Evolutionary conservation across 2,329 filamentous ascomycete species (phyloP).

Genomic region (Aspergillus unguis): DNA sequence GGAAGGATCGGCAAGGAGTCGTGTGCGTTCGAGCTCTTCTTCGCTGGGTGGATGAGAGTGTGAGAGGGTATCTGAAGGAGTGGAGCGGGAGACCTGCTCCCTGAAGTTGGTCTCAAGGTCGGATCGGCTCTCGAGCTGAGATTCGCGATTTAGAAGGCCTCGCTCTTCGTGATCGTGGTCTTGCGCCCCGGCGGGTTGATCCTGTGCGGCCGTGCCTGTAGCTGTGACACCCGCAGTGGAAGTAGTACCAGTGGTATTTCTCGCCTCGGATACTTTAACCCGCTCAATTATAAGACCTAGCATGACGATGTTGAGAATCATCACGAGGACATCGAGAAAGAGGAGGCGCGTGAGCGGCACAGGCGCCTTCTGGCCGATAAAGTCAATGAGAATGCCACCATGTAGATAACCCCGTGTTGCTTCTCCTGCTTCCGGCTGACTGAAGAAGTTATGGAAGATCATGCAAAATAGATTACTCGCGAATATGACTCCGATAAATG

Average conservation of each 20-base stretch:
- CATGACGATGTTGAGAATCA: constrained; percentile 57
- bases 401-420: constrained; percentile 55
- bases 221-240: constrained; percentile 21
- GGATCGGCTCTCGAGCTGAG: not conserved
- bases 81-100: constrained; percentile 14
- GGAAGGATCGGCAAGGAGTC: constrained; percentile 34
- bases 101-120: constrained; percentile 40
- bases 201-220: constrained; percentile 17
- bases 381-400: constrained; percentile 62
- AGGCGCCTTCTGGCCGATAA: constrained; percentile 60
- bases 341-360: constrained; percentile 53
- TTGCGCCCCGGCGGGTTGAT: constrained; percentile 33
- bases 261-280: constrained; percentile 42
- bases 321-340: constrained; percentile 52
- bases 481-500: constrained; percentile 54
- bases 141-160: constrained; percentile 40
- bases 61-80: constrained; percentile 1
- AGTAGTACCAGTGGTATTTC: constrained; percentile 4
- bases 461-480: constrained; percentile 56
- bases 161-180: constrained; percentile 60
- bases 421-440: constrained; percentile 51
- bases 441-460: constrained; percentile 54
- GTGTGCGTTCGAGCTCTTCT: constrained; percentile 28
- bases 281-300: constrained; percentile 54
- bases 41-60: constrained; percentile 11